Base-by-base conservation (phyloP, 2,329 filamentous ascomycete genomes). In the Arthrobotrys megalospora region DNA sequence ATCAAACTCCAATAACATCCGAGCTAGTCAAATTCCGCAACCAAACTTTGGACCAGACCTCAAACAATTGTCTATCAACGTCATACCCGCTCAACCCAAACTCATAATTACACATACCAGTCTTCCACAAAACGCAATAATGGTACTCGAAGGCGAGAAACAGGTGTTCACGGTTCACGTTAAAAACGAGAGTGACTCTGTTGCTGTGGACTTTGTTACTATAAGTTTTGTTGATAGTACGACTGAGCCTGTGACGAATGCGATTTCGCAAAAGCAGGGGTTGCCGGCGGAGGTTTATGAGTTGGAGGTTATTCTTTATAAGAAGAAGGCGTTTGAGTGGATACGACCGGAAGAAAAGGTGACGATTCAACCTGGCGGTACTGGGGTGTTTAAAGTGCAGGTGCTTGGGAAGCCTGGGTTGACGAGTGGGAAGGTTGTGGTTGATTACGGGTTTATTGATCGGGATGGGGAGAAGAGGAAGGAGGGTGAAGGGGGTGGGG, bases 221-320 rank as follows among this genome's bases (percentile, higher is more conserved):
- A 93, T 97, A 76, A 94, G 93, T 0, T 97, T 97, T 83, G 91
- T 94, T 81, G 94, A 97, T 85, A 96, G 94, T 0, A 94, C 93
- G 0, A 93, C 93, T 79, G 88, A 88, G 6, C 90, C 92, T 7
- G 86, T 97, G 14, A 92, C 95, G 81, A 87, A 90, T 41, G 92
- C 93, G 0, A 86, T 97, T 53, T 88, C 86, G 66, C 93, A 91
- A 82, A 92, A 93, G 82, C 92, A 96, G 81, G 89, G 94, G 1
- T 89, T 91, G 8, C 89, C 92, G 0, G 89, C 91, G 1, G 94
- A 97, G 82, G 85, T 96, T 5, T 94, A 97, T 83, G 94, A 97
- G 83, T 90, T 95, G 72, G 94, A 97, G 83, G 86, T 93, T 62
- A 91, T 94, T 76, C 86, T 96, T 52, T 90, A 91, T 76, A 91